Evolutionary conservation across 2,329 filamentous ascomycete species (phyloP).

Genomic region (Phyllosticta paracitricarpa): DNA sequence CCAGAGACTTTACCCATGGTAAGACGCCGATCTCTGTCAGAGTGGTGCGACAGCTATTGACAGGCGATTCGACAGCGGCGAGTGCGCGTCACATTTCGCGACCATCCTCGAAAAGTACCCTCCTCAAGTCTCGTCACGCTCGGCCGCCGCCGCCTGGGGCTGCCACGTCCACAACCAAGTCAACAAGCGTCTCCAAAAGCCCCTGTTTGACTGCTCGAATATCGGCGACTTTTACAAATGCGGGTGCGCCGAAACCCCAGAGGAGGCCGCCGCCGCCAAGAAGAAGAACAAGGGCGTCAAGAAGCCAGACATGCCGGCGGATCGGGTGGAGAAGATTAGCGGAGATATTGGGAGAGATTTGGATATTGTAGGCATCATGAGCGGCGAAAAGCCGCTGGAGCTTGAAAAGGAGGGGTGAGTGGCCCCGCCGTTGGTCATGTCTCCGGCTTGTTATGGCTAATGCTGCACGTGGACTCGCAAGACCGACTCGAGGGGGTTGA

Average conservation of each 20-base stretch:
- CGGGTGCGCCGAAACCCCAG: slow-evolving; percentile 48
- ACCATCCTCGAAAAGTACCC: slow-evolving; percentile 51
- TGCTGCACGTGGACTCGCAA: slow-evolving; percentile 7
- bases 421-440: neutral
- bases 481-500: slow-evolving; percentile 9
- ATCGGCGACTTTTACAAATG: slow-evolving; percentile 60
- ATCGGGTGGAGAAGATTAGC: slow-evolving; percentile 18
- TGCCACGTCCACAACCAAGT: slow-evolving; percentile 59
- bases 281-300: slow-evolving; percentile 8
- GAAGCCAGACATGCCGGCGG: slow-evolving; percentile 20
- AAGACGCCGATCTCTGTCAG: slow-evolving; percentile 11
- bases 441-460: neutral
- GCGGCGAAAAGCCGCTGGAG: slow-evolving; percentile 9
- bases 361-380: slow-evolving; percentile 14
- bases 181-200: slow-evolving; percentile 51
- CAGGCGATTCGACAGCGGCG: slow-evolving; percentile 37
- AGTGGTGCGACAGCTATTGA: neutral
- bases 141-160: slow-evolving; percentile 54
- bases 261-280: slow-evolving; percentile 9
- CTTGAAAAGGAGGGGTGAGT: slow-evolving; percentile 17
- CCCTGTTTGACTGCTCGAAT: slow-evolving; percentile 52
- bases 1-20: slow-evolving; percentile 56
- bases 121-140: slow-evolving; percentile 52
- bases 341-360: slow-evolving; percentile 20
- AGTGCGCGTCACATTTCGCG: slow-evolving; percentile 56